These are phyloP conservation scores for Brassica incana DNA, from an alignment of 345 rosid species.

Conservation along the genomic window DNA sequence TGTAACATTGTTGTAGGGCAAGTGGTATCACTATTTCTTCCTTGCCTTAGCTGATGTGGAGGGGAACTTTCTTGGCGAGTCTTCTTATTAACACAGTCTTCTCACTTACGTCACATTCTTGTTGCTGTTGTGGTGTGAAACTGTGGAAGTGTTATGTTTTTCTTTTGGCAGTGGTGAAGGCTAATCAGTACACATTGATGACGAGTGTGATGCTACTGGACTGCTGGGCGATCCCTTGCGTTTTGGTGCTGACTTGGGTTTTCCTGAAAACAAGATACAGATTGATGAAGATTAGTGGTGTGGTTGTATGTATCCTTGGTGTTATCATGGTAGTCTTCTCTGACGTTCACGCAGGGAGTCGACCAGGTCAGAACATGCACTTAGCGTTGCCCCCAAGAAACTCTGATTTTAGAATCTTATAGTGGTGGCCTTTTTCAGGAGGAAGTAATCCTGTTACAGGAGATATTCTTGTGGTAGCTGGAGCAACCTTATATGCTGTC, in stretches of 20 bases:
- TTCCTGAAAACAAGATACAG: slow-evolving; percentile 79
- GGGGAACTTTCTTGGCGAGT: slow-evolving; percentile 87
- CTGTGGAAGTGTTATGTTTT: background rate
- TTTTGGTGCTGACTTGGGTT: slow-evolving; percentile 76
- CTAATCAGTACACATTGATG: slow-evolving; percentile 79
- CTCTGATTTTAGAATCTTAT: background rate
- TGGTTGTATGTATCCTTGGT: slow-evolving; percentile 72
- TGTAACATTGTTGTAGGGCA: slow-evolving; percentile 53
- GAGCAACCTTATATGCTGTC: slow-evolving; percentile 70
- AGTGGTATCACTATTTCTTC: slow-evolving; percentile 78
- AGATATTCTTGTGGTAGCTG: slow-evolving; percentile 66
- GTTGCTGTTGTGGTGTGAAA: slow-evolving; percentile 2
- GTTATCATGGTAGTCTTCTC: slow-evolving; percentile 83
- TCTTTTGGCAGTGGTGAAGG: slow-evolving; percentile 72
- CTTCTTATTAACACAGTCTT: background rate
- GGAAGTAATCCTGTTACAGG: slow-evolving; percentile 72
- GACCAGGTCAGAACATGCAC: slow-evolving; percentile 42
- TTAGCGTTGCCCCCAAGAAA: background rate
- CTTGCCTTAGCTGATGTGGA: slow-evolving; percentile 85
- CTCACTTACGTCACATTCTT: background rate
- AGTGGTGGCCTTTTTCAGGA: slow-evolving; percentile 39
- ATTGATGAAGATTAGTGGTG: slow-evolving; percentile 75
- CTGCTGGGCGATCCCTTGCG: slow-evolving; percentile 95
- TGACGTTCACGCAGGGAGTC: slow-evolving; percentile 77
- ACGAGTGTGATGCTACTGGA: slow-evolving; percentile 94